Evolutionary conservation across 208 protist genomes (phyloP).

Genomic region (Acanthamoeba lenticulata): DNA sequence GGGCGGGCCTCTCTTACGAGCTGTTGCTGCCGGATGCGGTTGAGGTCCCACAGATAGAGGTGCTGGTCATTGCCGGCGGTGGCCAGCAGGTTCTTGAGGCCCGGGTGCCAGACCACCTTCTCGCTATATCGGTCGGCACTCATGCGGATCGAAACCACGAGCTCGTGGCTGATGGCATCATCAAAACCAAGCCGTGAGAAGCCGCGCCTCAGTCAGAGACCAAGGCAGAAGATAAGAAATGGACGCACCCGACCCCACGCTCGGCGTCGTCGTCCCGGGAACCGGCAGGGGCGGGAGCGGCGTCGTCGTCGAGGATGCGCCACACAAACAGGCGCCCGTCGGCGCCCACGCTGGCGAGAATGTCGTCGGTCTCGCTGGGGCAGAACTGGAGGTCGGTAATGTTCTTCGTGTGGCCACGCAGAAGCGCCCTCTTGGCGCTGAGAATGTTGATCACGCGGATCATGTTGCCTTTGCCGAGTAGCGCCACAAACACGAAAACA

Average conservation of each 20-base stretch:
- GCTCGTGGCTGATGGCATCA: neutral
- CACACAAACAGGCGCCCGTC: constrained; percentile 60
- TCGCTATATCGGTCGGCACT: neutral
- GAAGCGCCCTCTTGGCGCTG: constrained; percentile 34
- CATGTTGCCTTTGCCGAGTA: constrained; percentile 35
- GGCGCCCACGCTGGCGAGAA: constrained; percentile 38
- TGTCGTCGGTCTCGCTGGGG: neutral
- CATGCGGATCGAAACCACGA: neutral
- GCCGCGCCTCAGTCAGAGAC: neutral
- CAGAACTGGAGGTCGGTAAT: constrained; percentile 55
- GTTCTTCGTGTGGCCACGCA: constrained; percentile 45
- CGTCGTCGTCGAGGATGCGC: neutral
- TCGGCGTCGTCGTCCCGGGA: neutral
- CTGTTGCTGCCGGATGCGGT: neutral
- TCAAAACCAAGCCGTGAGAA: neutral
- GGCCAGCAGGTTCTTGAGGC: neutral
- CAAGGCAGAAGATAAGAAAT: neutral
- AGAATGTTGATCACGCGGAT: constrained; percentile 61
- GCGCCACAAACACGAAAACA: neutral
- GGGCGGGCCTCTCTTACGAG: neutral
- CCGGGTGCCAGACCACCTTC: constrained; percentile 20
- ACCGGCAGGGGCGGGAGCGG: neutral
- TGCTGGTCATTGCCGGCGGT: constrained; percentile 3
- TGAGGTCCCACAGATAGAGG: constrained; percentile 48
- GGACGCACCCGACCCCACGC: neutral